Percentiles rank a stretch among this genome's conserved stretches.
These are phyloP conservation scores for Wallacemonas sp. DNA, from an alignment of 208 protist species.

Conservation along the genomic window DNA sequence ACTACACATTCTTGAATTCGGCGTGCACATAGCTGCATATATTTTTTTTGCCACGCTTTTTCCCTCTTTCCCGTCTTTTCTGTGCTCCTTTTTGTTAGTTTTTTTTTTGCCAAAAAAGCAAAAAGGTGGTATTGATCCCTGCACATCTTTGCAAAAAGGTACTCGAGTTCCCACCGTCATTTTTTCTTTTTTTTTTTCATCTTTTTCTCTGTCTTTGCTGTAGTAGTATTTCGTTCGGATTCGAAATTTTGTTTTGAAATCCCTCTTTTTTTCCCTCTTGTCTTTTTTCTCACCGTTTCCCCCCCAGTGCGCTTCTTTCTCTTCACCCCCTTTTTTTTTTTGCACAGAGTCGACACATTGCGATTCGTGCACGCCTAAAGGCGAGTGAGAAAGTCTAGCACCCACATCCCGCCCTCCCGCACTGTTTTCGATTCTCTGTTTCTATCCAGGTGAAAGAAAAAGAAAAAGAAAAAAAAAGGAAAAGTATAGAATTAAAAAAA, in stretches of 20 bases:
- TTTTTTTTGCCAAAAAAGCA: neutral
- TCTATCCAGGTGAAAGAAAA: neutral
- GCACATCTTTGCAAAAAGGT: too few species aligned
- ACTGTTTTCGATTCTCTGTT: too few species aligned
- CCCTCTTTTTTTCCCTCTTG: constrained; percentile 17
- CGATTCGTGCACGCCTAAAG: too few species aligned
- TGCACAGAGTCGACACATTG: too few species aligned
- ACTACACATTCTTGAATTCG: too few species aligned
- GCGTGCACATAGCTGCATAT: neutral
- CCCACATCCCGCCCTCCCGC: too few species aligned
- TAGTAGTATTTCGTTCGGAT: too few species aligned
- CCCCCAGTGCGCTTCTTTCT: neutral
- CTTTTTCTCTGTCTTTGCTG: too few species aligned
- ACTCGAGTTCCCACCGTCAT: neutral
- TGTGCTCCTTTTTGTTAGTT: neutral
- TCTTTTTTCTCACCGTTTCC: constrained; percentile 19
- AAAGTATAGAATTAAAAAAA: too few species aligned
- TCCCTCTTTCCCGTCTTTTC: constrained; percentile 15
- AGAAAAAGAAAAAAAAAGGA: neutral
- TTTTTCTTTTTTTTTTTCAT: constrained; percentile 17
- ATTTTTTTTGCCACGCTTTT: neutral
- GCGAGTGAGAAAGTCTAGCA: too few species aligned
- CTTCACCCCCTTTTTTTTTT: too few species aligned
- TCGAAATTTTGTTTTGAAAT: constrained; percentile 6
- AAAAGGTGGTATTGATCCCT: too few species aligned